A percentile compares a stretch with the other conserved stretches of the same genome.
Conservation (phyloP, 805 yeast genomes). For the Torulaspora quercuum region DNA sequence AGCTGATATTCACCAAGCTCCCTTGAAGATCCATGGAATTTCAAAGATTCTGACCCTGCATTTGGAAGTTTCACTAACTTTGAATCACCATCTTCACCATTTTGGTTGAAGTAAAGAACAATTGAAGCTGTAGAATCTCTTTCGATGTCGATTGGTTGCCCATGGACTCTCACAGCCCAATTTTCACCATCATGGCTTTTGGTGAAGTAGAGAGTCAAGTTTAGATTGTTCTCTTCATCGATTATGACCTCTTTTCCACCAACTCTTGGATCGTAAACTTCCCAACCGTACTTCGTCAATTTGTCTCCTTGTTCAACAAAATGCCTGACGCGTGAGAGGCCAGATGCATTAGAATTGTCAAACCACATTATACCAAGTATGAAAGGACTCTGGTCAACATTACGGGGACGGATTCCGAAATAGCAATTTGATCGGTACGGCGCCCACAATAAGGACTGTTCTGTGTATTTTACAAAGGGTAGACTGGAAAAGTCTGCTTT, state of each 20-base stretch:
- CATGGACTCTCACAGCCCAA: conserved; percentile 77
- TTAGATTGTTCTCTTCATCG: conserved; percentile 62
- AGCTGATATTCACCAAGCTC: conserved; percentile 67
- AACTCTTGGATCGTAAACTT: conserved; percentile 74
- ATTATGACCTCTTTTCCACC: conserved; percentile 80
- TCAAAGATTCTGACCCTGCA: conserved; percentile 28
- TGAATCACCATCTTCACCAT: conserved; percentile 43
- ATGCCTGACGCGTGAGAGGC: conserved; percentile 61
- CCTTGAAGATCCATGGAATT: conserved; percentile 51
- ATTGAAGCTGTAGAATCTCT: conserved; percentile 56
- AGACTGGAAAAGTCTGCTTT: conserved; percentile 1
- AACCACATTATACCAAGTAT: conserved; percentile 87
- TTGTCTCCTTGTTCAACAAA: conserved; percentile 70
- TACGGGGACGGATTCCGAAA: conserved; percentile 77
- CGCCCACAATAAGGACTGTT: conserved; percentile 75
- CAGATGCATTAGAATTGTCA: conserved; percentile 54
- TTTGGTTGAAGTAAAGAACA: conserved; percentile 76
- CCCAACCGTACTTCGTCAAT: conserved; percentile 77
- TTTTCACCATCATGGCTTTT: conserved; percentile 66
- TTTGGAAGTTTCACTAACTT: conserved; percentile 24
- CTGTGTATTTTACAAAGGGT: conserved; percentile 37
- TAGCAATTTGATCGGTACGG: conserved; percentile 87
- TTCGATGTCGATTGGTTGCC: conserved; percentile 53
- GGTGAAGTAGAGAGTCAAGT: conserved; percentile 67
- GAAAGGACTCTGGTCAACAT: conserved; percentile 51